Evolutionary conservation across 257 asterid genomes (phyloP), one percentile per base, ranked within the genome.

Genomic region (Scutellaria barbata): DNA sequence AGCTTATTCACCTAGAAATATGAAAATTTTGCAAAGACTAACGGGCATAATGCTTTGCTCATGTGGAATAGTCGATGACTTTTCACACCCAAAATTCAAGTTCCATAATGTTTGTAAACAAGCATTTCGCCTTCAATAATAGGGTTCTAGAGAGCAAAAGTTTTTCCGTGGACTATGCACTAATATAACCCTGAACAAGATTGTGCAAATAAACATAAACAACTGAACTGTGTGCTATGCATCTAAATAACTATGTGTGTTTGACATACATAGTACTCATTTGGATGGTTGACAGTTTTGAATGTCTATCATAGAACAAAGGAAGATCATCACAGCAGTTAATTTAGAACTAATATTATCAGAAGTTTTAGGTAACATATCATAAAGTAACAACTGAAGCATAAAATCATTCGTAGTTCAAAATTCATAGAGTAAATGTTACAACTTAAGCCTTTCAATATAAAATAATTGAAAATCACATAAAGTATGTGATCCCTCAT

Each of bases 301-400:
- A 45, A 14, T 10, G 18, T 35, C 39, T 16, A 59, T 17, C n/a
- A 10, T 10, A 17, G 41, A 46, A 43, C 10, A 58, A 16, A 61
- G 3, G 48, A 59, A 59, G 5, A 55, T 43, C 63, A 17, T 22
- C 10, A 1, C 30, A n/a, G 41, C n/a, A 22, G 35, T 42, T 9
- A 5, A 30, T 5, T 30, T 30, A 4, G 35, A 22, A 25, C 57
- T 56, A 45, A 42, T 45, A 45, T 1, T 13, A 57, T 11, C 17
- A 48, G 52, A 46, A 58, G 68, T 35, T 71, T 51, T 0, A 57
- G 3, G 20, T 25, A 66, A 60, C 33, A 67, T n/a, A 53, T 30
- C 30, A 35, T 59, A 30, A 35, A 7, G 51, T 16, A 68, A 54
- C 60, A 63, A 18, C 69, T 22, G 40, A 6, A 51, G 51, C 42